A percentile compares a stretch with the other conserved stretches of the same genome.
Evolutionary conservation across 495 filamentous ascomycete genomes (phyloP).

Genomic region (Aspergillus cavernicola): DNA sequence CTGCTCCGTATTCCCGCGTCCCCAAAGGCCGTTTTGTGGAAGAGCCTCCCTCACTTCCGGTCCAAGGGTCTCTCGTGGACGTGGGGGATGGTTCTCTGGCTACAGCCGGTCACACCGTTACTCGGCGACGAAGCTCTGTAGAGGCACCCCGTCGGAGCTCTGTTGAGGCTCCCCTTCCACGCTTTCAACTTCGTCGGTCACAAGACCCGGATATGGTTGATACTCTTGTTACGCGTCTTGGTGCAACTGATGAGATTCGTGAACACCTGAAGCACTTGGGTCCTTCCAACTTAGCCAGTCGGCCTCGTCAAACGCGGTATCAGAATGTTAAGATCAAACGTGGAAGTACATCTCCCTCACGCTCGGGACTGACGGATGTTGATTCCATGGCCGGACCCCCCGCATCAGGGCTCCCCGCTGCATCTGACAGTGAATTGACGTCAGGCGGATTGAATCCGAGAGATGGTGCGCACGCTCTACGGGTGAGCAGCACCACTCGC

Average conservation of each 20-base stretch:
- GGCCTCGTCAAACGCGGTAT: constrained; percentile 79
- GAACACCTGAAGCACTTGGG: constrained; percentile 88
- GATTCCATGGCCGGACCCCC: constrained; percentile 29
- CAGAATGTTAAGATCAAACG: constrained; percentile 87
- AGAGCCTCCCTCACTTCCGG: constrained; percentile 34
- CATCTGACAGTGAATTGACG: constrained; percentile 49
- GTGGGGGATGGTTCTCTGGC: constrained; percentile 20
- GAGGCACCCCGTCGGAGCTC: constrained; percentile 49
- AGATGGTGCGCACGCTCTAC: constrained; percentile 66
- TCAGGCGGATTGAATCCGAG: constrained; percentile 54
- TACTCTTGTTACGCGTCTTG: constrained; percentile 34
- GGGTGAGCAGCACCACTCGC: constrained; percentile 49
- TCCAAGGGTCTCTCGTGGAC: constrained; percentile 36
- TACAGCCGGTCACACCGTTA: constrained; percentile 6
- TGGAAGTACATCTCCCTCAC: constrained; percentile 46
- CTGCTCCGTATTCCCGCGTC: constrained; percentile 59
- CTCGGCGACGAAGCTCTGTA: constrained; percentile 41
- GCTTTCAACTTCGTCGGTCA: constrained; percentile 39
- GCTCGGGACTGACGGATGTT: constrained; percentile 36
- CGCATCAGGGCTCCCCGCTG: constrained; percentile 24
- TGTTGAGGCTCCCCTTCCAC: constrained; percentile 51
- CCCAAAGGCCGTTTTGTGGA: constrained; percentile 56
- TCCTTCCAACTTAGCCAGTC: constrained; percentile 83
- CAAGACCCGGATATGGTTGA: constrained; percentile 26
- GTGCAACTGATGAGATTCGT: constrained; percentile 58